Base-by-base conservation (phyloP, 208 protist genomes). In the Trypanosoma mega region DNA sequence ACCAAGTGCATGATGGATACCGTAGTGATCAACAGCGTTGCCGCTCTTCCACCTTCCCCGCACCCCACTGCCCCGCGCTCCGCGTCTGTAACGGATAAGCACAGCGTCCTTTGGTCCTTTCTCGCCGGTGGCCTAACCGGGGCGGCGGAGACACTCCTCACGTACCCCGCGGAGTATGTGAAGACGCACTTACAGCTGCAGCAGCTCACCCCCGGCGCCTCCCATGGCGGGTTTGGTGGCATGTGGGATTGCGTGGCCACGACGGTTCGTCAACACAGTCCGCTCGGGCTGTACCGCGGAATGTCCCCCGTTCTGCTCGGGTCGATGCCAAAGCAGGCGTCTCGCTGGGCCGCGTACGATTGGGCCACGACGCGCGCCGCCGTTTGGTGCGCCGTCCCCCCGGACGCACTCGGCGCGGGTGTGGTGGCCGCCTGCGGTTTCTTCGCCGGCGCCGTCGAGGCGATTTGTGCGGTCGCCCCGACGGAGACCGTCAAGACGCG, bases 141-240 rank as follows among this genome's bases (percentile, higher is more conserved):
- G 9, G 51, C 44, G 23, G 63, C 54, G 9, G 68, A 72, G 47
- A 56, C 57, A 2, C 9, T 72, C 41, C 24, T 53, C 31, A 72
- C 62, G 21, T 74, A 74, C 34, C 68, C 68, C 6, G 55, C 64
- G 7, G 68, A 74, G 29, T 74, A 72, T 18, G 49, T 74, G 0
- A 74, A 74, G 39, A 74, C 63, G 14, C 53, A 74, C 47, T 34
- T 72, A 5, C 62, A 72, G 45, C 52, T 74, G n/a, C 57, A 57
- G 14, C 34, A 64, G 3, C 29, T 63, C 30, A 21, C 34, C 31
- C 23, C 43, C 49, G 3, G 36, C 26, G 9, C 27, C 23, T 47
- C 26, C 14, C 21, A 21, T 9, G 27, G 33, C 21, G 47, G 27
- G 0, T 66, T 65, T 43, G 51, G 27, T 21, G 68, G 63, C 2